Conservation (phyloP, 768 basidiomycete species). For the Lactifluus echinatus region DNA sequence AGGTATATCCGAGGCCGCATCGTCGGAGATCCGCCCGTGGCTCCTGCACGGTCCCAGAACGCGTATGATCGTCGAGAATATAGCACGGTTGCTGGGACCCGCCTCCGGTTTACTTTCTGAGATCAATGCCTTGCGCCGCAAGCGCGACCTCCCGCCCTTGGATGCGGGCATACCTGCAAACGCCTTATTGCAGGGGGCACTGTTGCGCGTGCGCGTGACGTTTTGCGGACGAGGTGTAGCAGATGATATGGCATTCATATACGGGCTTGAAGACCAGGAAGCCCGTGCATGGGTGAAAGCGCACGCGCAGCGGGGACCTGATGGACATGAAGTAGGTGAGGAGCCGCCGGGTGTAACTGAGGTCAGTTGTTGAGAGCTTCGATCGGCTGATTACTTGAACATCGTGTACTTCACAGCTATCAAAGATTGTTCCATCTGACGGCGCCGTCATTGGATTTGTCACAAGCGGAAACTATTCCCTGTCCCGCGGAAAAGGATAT, state of each 20-base stretch:
- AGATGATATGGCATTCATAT: slow-evolving; percentile 66
- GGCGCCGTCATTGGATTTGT: slow-evolving; percentile 66
- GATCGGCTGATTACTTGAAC: slow-evolving; percentile 1
- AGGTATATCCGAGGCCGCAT: slow-evolving; percentile 6
- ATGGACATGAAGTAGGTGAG: slow-evolving; percentile 20
- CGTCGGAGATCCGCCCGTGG: slow-evolving; percentile 43
- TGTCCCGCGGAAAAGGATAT: slow-evolving; percentile 67
- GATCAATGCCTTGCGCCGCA: slow-evolving; percentile 51
- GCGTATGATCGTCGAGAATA: slow-evolving; percentile 36
- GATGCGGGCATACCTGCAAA: slow-evolving; percentile 29
- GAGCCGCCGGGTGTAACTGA: slow-evolving; percentile 26
- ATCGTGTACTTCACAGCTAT: slow-evolving; percentile 32
- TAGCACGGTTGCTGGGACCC: slow-evolving; percentile 32
- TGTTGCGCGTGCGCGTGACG: slow-evolving; percentile 57
- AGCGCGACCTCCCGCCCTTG: slow-evolving; percentile 40
- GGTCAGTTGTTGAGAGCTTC: slow-evolving; percentile 13
- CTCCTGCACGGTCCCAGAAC: slow-evolving; percentile 54
- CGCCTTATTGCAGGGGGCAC: slow-evolving; percentile 46
- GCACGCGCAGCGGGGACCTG: slow-evolving; percentile 22
- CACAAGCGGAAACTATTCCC: slow-evolving; percentile 76
- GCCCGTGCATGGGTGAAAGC: slow-evolving; percentile 39
- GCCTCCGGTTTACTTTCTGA: slow-evolving; percentile 40
- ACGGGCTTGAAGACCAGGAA: slow-evolving; percentile 49
- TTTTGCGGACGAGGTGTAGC: slow-evolving; percentile 65
- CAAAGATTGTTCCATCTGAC: slow-evolving; percentile 34